These are phyloP conservation scores for Rhizopus arrhizus DNA, from an alignment of 371 early-diverging fungal species.

Conservation along the genomic window DNA sequence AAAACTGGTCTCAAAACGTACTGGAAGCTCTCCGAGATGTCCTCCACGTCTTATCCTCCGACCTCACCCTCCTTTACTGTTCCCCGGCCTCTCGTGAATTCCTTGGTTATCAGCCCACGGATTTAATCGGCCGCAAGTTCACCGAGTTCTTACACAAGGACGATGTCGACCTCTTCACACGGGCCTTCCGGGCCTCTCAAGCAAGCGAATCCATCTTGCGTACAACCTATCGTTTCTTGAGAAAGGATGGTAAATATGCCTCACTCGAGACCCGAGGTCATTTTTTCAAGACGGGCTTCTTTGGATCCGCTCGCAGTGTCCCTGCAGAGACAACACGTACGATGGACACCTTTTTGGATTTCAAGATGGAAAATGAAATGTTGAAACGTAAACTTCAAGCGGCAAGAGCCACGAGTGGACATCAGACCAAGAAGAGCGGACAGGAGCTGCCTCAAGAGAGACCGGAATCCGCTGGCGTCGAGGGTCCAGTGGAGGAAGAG, in stretches of 20 bases:
- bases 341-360: constrained; percentile 48
- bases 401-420: neutral
- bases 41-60: constrained; percentile 50
- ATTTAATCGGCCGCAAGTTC: constrained; percentile 43
- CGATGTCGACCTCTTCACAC: constrained; percentile 45
- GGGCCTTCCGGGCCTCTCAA: constrained; percentile 30
- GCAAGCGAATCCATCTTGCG: neutral
- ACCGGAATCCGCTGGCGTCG: neutral
- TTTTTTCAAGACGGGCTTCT: constrained; percentile 38
- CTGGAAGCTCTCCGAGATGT: constrained; percentile 58
- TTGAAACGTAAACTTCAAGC: constrained; percentile 29
- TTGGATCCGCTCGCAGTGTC: constrained; percentile 42
- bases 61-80: constrained; percentile 46
- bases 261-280: constrained; percentile 45
- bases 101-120: constrained; percentile 49
- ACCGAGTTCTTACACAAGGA: constrained; percentile 55
- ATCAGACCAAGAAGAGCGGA: neutral
- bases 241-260: constrained; percentile 47
- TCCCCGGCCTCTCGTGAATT: constrained; percentile 49
- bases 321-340: constrained; percentile 39
- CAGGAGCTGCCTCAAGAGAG: neutral
- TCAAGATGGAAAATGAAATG: constrained; percentile 50
- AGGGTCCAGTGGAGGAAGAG: constrained; percentile 3
- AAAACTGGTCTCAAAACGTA: constrained; percentile 50
- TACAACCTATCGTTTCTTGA: constrained; percentile 36